Evolutionary conservation across 805 yeast species (phyloP).

Genomic region (Aciculoconidium aculeatum): DNA sequence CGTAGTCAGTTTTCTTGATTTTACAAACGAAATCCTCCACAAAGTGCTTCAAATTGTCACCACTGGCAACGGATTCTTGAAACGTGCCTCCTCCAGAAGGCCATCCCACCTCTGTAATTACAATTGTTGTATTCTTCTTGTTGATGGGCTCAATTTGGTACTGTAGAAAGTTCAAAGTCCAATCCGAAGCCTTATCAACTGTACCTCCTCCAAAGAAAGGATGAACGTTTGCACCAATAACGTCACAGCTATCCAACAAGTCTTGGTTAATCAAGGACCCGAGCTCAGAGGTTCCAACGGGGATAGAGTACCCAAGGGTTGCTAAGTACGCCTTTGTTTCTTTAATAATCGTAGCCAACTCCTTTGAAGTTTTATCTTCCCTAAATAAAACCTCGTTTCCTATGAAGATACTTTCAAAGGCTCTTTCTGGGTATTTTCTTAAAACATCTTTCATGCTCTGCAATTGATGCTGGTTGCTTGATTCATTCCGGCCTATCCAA

Average conservation of each 20-base stretch:
- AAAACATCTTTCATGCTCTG: constrained; percentile 38
- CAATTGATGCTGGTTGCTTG: constrained; percentile 43
- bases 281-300: constrained; percentile 60
- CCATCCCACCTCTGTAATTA: constrained; percentile 68
- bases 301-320: constrained; percentile 30
- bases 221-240: constrained; percentile 59
- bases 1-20: constrained; percentile 27
- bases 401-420: constrained; percentile 47
- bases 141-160: constrained; percentile 38
- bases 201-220: constrained; percentile 61
- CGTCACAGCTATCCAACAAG: constrained; percentile 42
- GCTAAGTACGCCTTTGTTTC: constrained; percentile 34
- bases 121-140: constrained; percentile 23
- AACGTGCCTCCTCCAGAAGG: constrained; percentile 56
- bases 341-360: constrained; percentile 37
- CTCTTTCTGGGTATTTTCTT: constrained; percentile 32
- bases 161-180: constrained; percentile 47
- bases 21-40: constrained; percentile 49
- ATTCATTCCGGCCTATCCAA: constrained; percentile 48
- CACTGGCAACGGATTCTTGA: constrained; percentile 42
- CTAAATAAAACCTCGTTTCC: constrained; percentile 63
- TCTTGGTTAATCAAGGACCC: constrained; percentile 41
- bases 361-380: constrained; percentile 36
- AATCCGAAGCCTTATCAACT: constrained; percentile 41
- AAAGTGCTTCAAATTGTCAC: constrained; percentile 39